A percentile compares a stretch with the other conserved stretches of the same genome.
Evolutionary conservation across 129 eudicot species (phyloP).

Genomic region (Lactuca sativa): DNA sequence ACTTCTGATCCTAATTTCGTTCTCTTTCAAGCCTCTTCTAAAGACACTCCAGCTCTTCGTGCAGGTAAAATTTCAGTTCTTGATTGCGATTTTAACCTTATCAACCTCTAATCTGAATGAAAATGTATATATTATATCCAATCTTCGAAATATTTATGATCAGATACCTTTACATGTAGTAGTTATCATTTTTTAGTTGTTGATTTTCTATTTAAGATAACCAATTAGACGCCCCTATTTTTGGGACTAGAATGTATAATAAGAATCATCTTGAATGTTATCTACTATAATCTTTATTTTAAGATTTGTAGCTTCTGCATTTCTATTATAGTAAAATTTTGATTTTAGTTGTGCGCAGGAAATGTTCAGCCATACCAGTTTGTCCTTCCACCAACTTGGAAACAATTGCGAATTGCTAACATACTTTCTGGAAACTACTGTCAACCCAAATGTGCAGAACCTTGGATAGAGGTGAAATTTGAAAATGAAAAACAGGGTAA

Average conservation of each 20-base stretch:
- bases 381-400: conserved; percentile 88
- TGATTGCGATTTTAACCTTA: not conserved
- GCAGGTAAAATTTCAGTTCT: conserved; percentile 52
- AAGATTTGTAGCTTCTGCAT: conserved; percentile 8
- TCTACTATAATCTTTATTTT: too few species aligned
- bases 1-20: conserved; percentile 64
- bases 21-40: conserved; percentile 72
- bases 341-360: conserved; percentile 83
- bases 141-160: not conserved
- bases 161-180: not conserved
- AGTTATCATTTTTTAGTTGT: not conserved
- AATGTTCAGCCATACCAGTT: conserved; percentile 96
- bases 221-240: not conserved
- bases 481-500: conserved; percentile 94
- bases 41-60: conserved; percentile 98
- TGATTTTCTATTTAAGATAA: not conserved
- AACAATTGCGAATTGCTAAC: conserved; percentile 87
- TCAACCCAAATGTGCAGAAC: conserved; percentile 99
- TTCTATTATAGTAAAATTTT: conserved; percentile 56
- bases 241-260: not conserved
- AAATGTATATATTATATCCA: not conserved
- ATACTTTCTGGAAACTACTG: conserved; percentile 94
- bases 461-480: conserved; percentile 99
- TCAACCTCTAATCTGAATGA: not conserved
- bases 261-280: not conserved